Evolutionary conservation across 1,284 basidiomycete species (phyloP), one percentile per base, ranked within the genome.

Genomic region (Vanrija humicola): DNA sequence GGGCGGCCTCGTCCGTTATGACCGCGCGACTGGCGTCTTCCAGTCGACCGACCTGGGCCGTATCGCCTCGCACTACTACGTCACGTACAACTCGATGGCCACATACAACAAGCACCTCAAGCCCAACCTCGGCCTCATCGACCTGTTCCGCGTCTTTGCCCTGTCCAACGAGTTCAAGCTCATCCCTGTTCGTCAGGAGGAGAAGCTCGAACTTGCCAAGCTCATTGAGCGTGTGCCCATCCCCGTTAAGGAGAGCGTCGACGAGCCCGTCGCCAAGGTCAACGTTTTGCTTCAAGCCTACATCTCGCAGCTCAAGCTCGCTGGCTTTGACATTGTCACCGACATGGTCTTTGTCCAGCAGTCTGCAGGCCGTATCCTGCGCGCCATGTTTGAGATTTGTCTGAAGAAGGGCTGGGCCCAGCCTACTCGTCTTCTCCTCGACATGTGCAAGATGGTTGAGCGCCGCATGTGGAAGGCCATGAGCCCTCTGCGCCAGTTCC

Each of bases 331-430:
- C 7, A 85, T 98, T 18, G 89, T 98, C 16, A 92, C 95, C 1
- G 95, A 98, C 74, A 98, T 98, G 96, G 94, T 98, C 6, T 97
- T 92, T 68, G 86, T 95, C 5, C 88, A 90, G 64, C 90, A 94
- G 70, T 93, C 89, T 3, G 90, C 90, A 3, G 90, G 90, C 45
- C 87, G 89, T 73, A 98, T 98, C 67, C 79, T 98, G 40, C 90
- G 94, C 18, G 95, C 96, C 15, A 89, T 99, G 73, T 98, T 96
- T 65, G 95, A 99, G 78, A 98, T 98, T 52, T 98, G 95, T 73
- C 79, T 98, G 59, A 97, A 96, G 79, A 86, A 94, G 55, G 95
- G 95, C n/a, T 99, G 95, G 91, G 93, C 96, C 0, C 81, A 90
- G 6, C 90, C 95, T 0, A 91, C 93, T 1, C 88, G 91, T 61